phyloP scores from a whole-genome alignment of 805 yeast species.

The Saccharomycopsis amapae region DNA sequence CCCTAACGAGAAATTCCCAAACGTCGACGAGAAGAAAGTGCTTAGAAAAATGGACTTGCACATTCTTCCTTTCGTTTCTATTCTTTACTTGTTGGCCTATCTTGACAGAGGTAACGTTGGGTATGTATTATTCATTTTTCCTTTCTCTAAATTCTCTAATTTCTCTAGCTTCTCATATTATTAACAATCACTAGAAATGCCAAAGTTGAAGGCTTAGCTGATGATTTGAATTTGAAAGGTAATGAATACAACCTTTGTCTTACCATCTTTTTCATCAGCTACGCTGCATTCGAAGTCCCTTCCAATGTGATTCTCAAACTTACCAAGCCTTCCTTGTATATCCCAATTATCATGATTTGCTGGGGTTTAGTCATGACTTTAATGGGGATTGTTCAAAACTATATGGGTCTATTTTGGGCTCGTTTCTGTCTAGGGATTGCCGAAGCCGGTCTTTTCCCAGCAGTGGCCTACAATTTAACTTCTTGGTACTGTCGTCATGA shows the following conservation, averaged over 20 bases:
- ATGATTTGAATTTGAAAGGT: constrained; percentile 32
- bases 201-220: constrained; percentile 28
- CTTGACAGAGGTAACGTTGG: constrained; percentile 33
- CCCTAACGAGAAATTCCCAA: constrained; percentile 14
- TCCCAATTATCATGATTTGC: constrained; percentile 30
- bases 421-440: constrained; percentile 35
- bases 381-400: constrained; percentile 29
- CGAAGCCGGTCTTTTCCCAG: constrained; percentile 40
- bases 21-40: constrained; percentile 22
- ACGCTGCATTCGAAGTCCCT: constrained; percentile 36
- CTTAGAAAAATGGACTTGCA: constrained; percentile 26
- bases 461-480: constrained; percentile 33
- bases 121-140: too few species aligned
- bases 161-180: too few species aligned
- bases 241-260: constrained; percentile 36
- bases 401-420: constrained; percentile 28
- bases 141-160: too few species aligned
- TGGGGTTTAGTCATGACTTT: constrained; percentile 36
- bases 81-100: constrained; percentile 27
- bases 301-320: constrained; percentile 30
- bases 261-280: constrained; percentile 35
- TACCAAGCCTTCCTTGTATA: constrained; percentile 32
- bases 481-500: constrained; percentile 35
- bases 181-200: constrained; percentile 32
- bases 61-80: constrained; percentile 26